Conservation (phyloP, 2,329 filamentous ascomycete species). For the Calonectria montana region DNA sequence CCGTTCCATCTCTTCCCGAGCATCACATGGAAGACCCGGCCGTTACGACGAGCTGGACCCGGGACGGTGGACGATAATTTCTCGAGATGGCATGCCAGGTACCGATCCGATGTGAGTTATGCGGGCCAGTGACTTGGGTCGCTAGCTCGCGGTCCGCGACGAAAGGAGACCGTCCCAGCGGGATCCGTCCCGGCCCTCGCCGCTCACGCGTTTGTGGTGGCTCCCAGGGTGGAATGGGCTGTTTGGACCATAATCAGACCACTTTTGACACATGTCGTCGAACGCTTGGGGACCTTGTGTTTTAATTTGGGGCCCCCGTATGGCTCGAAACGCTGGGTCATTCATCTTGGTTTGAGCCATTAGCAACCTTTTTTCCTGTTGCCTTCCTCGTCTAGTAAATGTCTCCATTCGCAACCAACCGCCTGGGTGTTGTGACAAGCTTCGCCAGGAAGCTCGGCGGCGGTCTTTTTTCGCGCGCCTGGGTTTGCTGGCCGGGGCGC, state of each 20-base stretch:
- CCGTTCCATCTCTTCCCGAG: slow-evolving; percentile 16
- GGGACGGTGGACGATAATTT: slow-evolving; percentile 39
- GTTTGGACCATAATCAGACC: slow-evolving; percentile 39
- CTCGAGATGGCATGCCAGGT: slow-evolving; percentile 31
- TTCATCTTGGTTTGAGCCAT: background rate
- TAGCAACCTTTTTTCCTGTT: background rate
- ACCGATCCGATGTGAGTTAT: background rate
- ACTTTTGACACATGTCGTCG: slow-evolving; percentile 35
- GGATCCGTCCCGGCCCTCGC: slow-evolving; percentile 41
- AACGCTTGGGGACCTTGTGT: slow-evolving; percentile 5
- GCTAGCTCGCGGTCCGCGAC: background rate
- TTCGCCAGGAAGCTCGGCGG: background rate
- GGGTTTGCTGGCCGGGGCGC: background rate
- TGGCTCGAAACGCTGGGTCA: background rate
- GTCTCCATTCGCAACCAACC: slow-evolving; percentile 7
- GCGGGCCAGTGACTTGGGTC: slow-evolving; percentile 2
- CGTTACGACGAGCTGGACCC: slow-evolving; percentile 27
- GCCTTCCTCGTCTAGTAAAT: background rate
- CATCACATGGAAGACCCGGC: slow-evolving; percentile 21
- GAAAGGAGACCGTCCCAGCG: background rate
- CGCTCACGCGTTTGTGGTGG: slow-evolving; percentile 40
- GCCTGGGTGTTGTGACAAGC: slow-evolving; percentile 11
- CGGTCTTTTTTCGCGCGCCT: background rate
- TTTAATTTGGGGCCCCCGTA: slow-evolving; percentile 1
- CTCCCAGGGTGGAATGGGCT: slow-evolving; percentile 36